These are phyloP conservation scores for Golubevia sp. DNA, from an alignment of 1,284 basidiomycete species.

Conservation along the genomic window DNA sequence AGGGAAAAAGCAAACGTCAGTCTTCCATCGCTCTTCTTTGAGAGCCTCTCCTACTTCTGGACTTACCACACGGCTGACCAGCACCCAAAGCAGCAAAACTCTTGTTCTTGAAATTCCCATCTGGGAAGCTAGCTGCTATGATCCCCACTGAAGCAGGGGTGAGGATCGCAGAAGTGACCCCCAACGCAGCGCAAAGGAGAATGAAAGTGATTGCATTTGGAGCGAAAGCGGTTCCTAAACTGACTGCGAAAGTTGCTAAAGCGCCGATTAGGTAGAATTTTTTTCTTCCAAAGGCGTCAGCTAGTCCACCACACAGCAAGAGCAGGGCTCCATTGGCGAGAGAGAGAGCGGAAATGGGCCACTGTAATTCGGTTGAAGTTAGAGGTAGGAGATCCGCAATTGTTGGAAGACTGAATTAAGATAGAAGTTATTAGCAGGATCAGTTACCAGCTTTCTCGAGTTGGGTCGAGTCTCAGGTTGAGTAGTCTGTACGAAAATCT, in stretches of 20 bases:
- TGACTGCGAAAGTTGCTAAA: conserved; percentile 13
- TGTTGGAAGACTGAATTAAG: conserved; percentile 36
- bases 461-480: too few relatives aligned
- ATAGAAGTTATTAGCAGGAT: too few relatives aligned
- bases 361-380: conserved; percentile 15
- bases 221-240: conserved; percentile 26
- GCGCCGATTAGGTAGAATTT: conserved; percentile 31
- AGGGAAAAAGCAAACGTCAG: background rate
- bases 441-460: too few relatives aligned
- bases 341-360: conserved; percentile 39
- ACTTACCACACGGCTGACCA: conserved; percentile 25
- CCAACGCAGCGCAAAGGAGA: conserved; percentile 29
- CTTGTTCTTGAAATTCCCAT: conserved; percentile 36
- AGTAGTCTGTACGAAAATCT: too few relatives aligned
- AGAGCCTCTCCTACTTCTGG: background rate
- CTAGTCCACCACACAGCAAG: conserved; percentile 36
- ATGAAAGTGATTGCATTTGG: conserved; percentile 19
- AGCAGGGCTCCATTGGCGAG: conserved; percentile 38
- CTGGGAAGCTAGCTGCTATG: conserved; percentile 34
- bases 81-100: conserved; percentile 37
- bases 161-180: conserved; percentile 35
- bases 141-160: conserved; percentile 41
- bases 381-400: conserved; percentile 22
- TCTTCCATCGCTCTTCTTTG: background rate
- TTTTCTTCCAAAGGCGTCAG: conserved; percentile 35